Evolutionary conservation across 345 rosid genomes (phyloP), one percentile per base, ranked within the genome.

Genomic region (Bretschneidera sinensis): DNA sequence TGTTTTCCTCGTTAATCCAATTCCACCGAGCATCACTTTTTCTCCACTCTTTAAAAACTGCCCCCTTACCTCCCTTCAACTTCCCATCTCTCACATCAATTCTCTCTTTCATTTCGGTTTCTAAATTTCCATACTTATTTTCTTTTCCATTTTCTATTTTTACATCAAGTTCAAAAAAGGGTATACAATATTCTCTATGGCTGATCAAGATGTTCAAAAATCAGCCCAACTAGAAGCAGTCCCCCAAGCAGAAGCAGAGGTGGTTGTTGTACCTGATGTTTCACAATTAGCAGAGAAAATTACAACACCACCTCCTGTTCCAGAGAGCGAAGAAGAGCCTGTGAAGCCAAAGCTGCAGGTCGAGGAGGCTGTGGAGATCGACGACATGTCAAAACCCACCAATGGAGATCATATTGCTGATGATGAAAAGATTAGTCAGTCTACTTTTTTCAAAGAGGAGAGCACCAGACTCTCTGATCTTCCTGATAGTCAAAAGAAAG

Each of bases 401-500:
- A 21, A 33, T 21, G 31, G 22, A 25, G 71, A 43, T n/a, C n/a
- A n/a, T n/a, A n/a, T n/a, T n/a, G n/a, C n/a, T 18, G 54, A 33
- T 20, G 64, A 54, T 24, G 69, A 71, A 13, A 63, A 66, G 23
- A 6, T 61, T 20, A 43, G 60, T 50, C 60, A 21, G 7, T 34
- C 61, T 0, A 55, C 17, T 69, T 55, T 61, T 64, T 67, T 67
- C 9, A 34, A 71, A 62, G 76, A 71, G 48, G 76, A 76, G 61
- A 76, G 62, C 50, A 67, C 61, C 10, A 67, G 55, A 51, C 55
- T 68, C 47, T 24, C 71, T 57, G 71, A 76, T 56, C 76, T 76
- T 61, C 48, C 51, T 0, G 74, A 63, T 24, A 48, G 25, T 19
- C 74, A 76, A 39, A 71, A 64, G 73, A 76, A 64, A 61, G 71